Conservation (phyloP, 352 stramenopile species). For the Phytopythium cucurbitacearum region DNA sequence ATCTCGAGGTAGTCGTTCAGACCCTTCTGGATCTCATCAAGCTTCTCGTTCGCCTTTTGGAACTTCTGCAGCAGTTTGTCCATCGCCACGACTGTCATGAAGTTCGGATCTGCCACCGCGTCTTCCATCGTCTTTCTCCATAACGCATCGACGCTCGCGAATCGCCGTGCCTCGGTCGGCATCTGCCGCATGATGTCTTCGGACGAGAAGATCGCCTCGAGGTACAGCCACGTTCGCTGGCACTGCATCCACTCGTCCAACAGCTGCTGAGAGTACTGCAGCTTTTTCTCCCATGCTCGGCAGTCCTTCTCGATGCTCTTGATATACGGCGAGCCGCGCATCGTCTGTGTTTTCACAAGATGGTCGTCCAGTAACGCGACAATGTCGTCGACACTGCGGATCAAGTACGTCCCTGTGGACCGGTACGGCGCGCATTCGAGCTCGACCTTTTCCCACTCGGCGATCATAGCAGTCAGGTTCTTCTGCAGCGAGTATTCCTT, state of each 20-base stretch:
- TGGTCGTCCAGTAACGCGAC: constrained; percentile 92
- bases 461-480: constrained; percentile 90
- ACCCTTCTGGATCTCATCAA: constrained; percentile 94
- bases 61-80: constrained; percentile 92
- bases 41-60: constrained; percentile 91
- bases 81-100: constrained; percentile 86
- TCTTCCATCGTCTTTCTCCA: constrained; percentile 94
- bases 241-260: constrained; percentile 94
- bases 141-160: constrained; percentile 85
- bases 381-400: constrained; percentile 88
- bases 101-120: constrained; percentile 82
- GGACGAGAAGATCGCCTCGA: constrained; percentile 94
- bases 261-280: constrained; percentile 88
- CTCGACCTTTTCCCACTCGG: constrained; percentile 92
- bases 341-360: constrained; percentile 94
- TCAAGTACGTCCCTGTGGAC: constrained; percentile 89
- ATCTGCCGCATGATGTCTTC: constrained; percentile 96
- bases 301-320: constrained; percentile 92
- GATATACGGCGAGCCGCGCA: constrained; percentile 93
- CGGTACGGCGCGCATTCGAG: constrained; percentile 93
- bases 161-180: constrained; percentile 87
- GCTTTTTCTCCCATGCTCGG: constrained; percentile 87
- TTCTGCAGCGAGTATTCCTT: constrained; percentile 96
- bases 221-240: constrained; percentile 94
- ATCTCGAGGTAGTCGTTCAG: constrained; percentile 94